Conservation (phyloP, 2,329 filamentous ascomycete genomes). For the Fusarium poae region DNA sequence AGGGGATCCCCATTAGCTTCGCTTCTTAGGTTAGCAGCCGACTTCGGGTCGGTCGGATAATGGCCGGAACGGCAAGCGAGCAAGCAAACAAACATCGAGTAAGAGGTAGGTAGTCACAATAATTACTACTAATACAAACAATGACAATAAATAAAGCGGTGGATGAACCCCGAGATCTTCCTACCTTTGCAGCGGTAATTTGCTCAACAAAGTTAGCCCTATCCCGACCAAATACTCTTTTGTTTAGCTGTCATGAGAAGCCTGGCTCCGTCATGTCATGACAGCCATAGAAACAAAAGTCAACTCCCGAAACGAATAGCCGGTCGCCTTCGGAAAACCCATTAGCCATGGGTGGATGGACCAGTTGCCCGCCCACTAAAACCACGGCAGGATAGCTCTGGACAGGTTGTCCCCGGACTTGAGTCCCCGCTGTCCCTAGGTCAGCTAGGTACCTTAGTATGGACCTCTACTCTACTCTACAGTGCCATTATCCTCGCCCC, state of each 20-base stretch:
- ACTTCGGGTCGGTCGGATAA: conserved; percentile 39
- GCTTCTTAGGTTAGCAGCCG: conserved; percentile 19
- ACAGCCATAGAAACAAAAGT: conserved; percentile 8
- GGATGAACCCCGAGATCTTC: conserved; percentile 36
- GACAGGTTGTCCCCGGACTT: conserved; percentile 38
- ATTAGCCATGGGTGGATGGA: conserved; percentile 31
- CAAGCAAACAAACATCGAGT: neutral
- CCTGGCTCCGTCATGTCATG: conserved; percentile 36
- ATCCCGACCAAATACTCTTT: neutral
- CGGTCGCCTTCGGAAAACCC: conserved; percentile 45
- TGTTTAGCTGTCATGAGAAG: conserved; percentile 26
- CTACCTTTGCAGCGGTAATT: conserved; percentile 1
- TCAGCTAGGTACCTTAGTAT: no score
- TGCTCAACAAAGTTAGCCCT: conserved; percentile 19
- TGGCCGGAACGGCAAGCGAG: conserved; percentile 19
- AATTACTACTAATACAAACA: conserved; percentile 38
- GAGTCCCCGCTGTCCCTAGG: conserved; percentile 36
- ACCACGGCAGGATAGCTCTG: conserved; percentile 13
- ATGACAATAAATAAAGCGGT: conserved; percentile 28
- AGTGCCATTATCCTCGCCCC: conserved; percentile 37
- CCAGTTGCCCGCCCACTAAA: conserved; percentile 32
- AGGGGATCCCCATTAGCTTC: conserved; percentile 9
- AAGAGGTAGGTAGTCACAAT: conserved; percentile 21
- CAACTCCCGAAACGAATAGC: conserved; percentile 49
- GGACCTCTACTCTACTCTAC: no score